Evolutionary conservation across 2,329 filamentous ascomycete species (phyloP).

Genomic region (Cercospora canescens): DNA sequence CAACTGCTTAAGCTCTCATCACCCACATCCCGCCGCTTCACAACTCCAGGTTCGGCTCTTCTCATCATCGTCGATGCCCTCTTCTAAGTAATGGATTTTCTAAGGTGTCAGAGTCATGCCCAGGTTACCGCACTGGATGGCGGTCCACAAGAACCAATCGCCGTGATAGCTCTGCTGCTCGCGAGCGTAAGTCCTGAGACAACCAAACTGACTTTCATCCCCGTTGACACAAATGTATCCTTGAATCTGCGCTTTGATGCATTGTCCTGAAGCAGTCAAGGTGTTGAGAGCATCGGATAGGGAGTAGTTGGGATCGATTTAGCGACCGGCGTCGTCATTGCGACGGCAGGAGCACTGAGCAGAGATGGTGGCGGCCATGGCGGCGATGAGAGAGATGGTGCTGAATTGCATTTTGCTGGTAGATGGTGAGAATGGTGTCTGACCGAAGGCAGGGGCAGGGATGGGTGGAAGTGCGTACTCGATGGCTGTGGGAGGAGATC

Average conservation of each 20-base stretch:
- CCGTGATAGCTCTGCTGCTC: not conserved
- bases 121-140: not conserved
- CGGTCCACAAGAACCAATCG: not conserved
- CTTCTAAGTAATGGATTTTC: not conserved
- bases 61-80: not conserved
- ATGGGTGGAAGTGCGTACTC: not conserved
- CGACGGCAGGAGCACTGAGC: not conserved
- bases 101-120: not conserved
- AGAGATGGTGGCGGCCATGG: not conserved
- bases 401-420: not conserved
- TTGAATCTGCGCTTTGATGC: not conserved
- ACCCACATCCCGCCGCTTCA: not conserved
- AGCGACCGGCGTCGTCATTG: not conserved
- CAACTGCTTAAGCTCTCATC: not conserved
- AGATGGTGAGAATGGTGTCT: not conserved
- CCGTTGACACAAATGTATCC: not conserved
- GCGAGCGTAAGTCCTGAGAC: not conserved
- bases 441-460: not conserved
- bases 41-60: too few relatives aligned
- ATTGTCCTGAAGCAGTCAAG: not conserved
- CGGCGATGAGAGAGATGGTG: not conserved
- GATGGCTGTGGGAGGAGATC: not conserved
- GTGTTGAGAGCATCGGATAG: not conserved
- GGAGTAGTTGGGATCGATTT: not conserved
- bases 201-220: not conserved